Base-by-base conservation (phyloP, 2,329 filamentous ascomycete genomes). In the Fusarium sp. region DNA sequence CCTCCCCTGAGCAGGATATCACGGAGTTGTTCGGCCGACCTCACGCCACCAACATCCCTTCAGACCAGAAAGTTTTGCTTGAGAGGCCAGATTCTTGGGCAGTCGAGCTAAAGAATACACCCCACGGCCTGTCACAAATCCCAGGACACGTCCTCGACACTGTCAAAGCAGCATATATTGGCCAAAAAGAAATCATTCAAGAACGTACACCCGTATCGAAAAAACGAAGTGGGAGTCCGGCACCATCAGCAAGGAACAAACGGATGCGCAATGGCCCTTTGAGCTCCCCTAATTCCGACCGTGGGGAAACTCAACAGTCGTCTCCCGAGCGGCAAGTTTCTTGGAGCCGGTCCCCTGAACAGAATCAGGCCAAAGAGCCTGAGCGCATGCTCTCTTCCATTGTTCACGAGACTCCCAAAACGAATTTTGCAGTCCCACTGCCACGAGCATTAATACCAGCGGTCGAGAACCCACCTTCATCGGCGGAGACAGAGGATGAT, bases 61-160 rank as follows among this genome's bases (percentile, higher is more conserved):
- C 72, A 17, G 77, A 81, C 39, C 83, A 85, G 63, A 73, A 73
- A 25, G 51, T 53, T 6, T 69, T 84, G 3, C 71, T 84, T 2
- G 75, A 78, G 3, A 56, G 67, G 1, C 48, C 72, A 5, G 72
- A 76, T 50, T 75, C 81, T 3, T 84, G 82, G 82, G 75, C 74
- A 5, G 65, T 74, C 5, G 66, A 73, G 36, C 47, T 73, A 8
- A 73, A 67, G 41, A 67, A 68, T 15, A 61, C 58, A 11, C 64
- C 68, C 18, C 70, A 74, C 11, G 74, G 72, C 3, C 31, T 70
- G 5, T 63, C 67, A 40, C 78, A 80, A 43, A 66, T 83, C 13
- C 82, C 82, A 1, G 56, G 62, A 4, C 70, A 77, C 37, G 76
- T 82, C 11, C 52, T 82, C 18, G 63, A 80, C 36, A 72, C 71